Conservation (phyloP, 1,139 yeast genomes). For the Candida glucosophila region DNA sequence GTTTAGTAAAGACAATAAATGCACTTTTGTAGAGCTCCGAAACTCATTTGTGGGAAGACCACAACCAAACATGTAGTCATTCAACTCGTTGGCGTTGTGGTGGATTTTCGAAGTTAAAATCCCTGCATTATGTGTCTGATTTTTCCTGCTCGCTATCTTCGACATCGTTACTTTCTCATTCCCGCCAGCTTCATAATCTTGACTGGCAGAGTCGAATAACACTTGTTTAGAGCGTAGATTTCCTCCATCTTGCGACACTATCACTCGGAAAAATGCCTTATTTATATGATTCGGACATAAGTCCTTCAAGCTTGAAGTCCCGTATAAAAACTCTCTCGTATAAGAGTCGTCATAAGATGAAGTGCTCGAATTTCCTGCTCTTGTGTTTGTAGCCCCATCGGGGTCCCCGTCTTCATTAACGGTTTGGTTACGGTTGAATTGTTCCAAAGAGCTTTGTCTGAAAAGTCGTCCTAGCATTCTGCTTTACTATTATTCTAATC, state of each 20-base stretch:
- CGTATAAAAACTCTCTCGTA: constrained; percentile 35
- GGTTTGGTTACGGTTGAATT: not conserved
- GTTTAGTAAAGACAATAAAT: constrained; percentile 35
- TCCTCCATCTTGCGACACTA: constrained; percentile 48
- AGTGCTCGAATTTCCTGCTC: constrained; percentile 1
- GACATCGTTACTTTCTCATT: constrained; percentile 1
- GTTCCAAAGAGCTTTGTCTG: constrained; percentile 9
- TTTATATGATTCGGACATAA: constrained; percentile 24
- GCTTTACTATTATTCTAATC: not conserved
- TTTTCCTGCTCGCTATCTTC: constrained; percentile 1
- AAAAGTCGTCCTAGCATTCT: constrained; percentile 23
- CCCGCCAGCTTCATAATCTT: constrained; percentile 4
- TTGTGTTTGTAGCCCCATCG: not conserved
- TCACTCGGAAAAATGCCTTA: constrained; percentile 29
- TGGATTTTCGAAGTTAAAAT: constrained; percentile 18
- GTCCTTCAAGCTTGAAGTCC: constrained; percentile 24
- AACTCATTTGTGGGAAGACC: constrained; percentile 45
- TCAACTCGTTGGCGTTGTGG: constrained; percentile 37
- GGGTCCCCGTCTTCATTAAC: not conserved
- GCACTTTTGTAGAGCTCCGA: constrained; percentile 38
- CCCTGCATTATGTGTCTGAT: constrained; percentile 6
- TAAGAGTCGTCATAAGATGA: constrained; percentile 34
- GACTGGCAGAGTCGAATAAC: constrained; percentile 36
- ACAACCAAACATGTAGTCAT: constrained; percentile 49
- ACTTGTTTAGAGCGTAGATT: constrained; percentile 39